These are phyloP conservation scores for Starmera stellimalicola DNA, from an alignment of 1,139 yeast genomes.

Conservation along the genomic window DNA sequence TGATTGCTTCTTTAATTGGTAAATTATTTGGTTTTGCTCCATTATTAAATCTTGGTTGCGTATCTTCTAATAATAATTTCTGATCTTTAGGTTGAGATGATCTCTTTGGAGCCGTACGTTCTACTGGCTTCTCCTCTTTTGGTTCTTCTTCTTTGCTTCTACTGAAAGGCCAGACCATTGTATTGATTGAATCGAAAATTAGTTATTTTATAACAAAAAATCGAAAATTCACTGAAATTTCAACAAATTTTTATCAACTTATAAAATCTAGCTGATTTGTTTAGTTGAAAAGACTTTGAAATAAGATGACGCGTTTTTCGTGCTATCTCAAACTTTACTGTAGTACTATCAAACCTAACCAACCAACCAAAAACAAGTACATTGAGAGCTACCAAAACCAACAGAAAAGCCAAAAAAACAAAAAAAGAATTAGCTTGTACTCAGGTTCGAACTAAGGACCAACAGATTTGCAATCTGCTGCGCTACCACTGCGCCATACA, in stretches of 20 bases:
- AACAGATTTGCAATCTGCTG: constrained; percentile 89
- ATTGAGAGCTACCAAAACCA: no score
- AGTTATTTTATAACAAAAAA: no score
- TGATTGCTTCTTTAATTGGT: constrained; percentile 24
- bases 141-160: constrained; percentile 3
- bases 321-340: no score
- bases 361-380: no score
- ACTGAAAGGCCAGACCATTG: constrained; percentile 14
- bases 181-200: no score
- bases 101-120: constrained; percentile 5
- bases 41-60: constrained; percentile 26
- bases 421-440: constrained; percentile 70
- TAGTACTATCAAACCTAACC: no score
- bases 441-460: constrained; percentile 84
- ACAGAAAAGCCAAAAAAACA: constrained; percentile 15
- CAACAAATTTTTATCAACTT: no score
- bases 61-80: constrained; percentile 26
- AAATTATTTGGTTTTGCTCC: constrained; percentile 20
- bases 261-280: no score
- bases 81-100: constrained; percentile 7
- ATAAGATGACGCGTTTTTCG: no score
- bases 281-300: no score
- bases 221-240: no score
- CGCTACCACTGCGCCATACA: constrained; percentile 89
- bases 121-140: neutral